phyloP scores from a whole-genome alignment of 306 rosid genomes.

The Cucumis melo region DNA sequence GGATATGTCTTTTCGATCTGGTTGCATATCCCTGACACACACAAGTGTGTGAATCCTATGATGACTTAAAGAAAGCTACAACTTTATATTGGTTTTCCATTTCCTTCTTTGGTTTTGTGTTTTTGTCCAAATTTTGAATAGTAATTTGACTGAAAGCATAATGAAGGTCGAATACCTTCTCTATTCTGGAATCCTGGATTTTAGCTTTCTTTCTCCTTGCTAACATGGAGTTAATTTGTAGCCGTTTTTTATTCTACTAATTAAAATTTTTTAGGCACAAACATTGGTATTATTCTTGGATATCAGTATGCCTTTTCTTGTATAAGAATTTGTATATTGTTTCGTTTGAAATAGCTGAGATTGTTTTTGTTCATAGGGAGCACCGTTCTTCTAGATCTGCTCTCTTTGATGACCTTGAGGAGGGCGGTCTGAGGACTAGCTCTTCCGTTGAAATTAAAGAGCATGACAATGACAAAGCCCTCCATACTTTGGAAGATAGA shows the following conservation, averaged over 20 bases:
- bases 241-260: background rate
- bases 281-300: background rate
- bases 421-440: slow-evolving; percentile 70
- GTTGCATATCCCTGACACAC: background rate
- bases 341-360: background rate
- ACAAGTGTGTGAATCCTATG: background rate
- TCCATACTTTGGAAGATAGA: slow-evolving; percentile 67
- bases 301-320: background rate
- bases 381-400: slow-evolving; percentile 56
- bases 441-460: slow-evolving; percentile 56
- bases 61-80: background rate
- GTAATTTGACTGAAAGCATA: background rate
- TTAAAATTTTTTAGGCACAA: too few species aligned
- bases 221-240: background rate
- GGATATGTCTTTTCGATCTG: background rate
- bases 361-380: slow-evolving; percentile 36
- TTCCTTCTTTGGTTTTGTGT: background rate
- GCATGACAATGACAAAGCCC: slow-evolving; percentile 61
- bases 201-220: background rate
- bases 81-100: background rate
- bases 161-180: background rate
- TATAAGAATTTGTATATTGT: background rate
- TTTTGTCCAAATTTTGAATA: background rate
- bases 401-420: slow-evolving; percentile 74
- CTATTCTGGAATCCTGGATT: background rate